These are phyloP conservation scores for Microbotryum saponariae DNA, from an alignment of 1,284 basidiomycete species.

Conservation along the genomic window DNA sequence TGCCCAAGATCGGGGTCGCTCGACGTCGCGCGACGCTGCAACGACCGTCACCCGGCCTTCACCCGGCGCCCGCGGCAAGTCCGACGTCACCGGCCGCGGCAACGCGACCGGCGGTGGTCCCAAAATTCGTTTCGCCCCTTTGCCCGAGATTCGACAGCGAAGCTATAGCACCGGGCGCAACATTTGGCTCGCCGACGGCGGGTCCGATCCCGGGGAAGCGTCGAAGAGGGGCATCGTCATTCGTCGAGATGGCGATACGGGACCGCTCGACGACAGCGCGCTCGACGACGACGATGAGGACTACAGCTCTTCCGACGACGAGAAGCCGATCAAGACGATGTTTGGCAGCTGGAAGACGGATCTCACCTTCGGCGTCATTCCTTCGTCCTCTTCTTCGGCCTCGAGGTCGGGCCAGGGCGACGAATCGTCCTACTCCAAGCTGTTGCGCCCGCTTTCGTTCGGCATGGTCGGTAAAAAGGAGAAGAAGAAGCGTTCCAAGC, in stretches of 20 bases:
- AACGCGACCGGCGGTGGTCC: neutral
- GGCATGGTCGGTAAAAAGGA: constrained; percentile 12
- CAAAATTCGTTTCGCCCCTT: constrained; percentile 26
- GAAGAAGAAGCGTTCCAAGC: neutral
- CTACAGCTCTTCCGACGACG: constrained; percentile 2
- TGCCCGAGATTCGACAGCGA: constrained; percentile 26
- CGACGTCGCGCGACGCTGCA: constrained; percentile 4
- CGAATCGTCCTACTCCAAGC: constrained; percentile 17
- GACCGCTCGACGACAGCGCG: neutral
- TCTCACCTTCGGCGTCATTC: neutral
- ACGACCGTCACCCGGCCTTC: neutral
- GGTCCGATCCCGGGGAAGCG: neutral
- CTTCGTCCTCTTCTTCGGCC: too few relatives aligned
- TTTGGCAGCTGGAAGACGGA: constrained; percentile 23
- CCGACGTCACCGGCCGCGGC: neutral
- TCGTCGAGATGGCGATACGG: neutral
- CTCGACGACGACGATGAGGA: constrained; percentile 1
- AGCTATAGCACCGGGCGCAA: constrained; percentile 24
- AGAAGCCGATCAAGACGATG: constrained; percentile 1
- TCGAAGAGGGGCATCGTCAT: neutral
- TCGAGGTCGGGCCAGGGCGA: neutral
- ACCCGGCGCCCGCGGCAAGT: neutral
- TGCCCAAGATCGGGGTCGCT: constrained; percentile 1
- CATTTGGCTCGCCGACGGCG: constrained; percentile 22
- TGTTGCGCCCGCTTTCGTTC: constrained; percentile 24